A percentile compares a stretch with the other conserved stretches of the same genome.
These are phyloP conservation scores for Moesziomyces globuligerus DNA, from an alignment of 1,284 basidiomycete species.

Conservation along the genomic window DNA sequence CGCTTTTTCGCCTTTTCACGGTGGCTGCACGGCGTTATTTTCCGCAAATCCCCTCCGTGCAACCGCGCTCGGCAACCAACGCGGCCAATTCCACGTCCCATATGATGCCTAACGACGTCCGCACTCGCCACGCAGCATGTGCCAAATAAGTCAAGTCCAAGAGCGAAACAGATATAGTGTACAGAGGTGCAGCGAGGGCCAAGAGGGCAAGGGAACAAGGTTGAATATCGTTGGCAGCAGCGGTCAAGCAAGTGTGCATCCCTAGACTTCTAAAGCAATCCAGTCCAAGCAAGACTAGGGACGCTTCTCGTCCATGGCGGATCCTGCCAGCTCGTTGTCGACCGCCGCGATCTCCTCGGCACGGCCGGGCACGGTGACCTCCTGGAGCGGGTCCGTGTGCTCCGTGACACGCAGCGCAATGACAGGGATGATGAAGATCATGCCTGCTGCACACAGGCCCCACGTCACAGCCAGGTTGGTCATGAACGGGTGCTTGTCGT, in stretches of 20 bases:
- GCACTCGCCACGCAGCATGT: too few relatives aligned
- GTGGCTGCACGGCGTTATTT: too few relatives aligned
- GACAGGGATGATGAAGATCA: conserved; percentile 54
- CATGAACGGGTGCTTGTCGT: conserved; percentile 52
- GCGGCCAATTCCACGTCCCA: conserved; percentile 11
- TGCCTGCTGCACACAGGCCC: conserved; percentile 51
- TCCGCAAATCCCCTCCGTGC: background rate
- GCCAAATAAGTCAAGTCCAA: background rate
- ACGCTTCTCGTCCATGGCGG: conserved; percentile 20
- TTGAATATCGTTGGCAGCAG: too few relatives aligned
- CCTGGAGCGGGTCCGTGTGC: conserved; percentile 44
- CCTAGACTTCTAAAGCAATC: too few relatives aligned
- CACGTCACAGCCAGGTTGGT: conserved; percentile 57
- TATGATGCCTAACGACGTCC: too few relatives aligned
- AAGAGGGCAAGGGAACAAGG: background rate
- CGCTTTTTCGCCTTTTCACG: too few relatives aligned
- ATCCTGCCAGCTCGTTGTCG: conserved; percentile 8
- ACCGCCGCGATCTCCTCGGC: conserved; percentile 48
- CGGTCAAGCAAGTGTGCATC: background rate
- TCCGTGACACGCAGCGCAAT: conserved; percentile 51
- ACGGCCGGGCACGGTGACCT: conserved; percentile 51
- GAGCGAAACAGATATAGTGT: background rate
- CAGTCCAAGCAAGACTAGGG: too few relatives aligned
- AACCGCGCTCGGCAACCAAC: background rate
- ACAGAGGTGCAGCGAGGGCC: conserved; percentile 8